phyloP scores from a whole-genome alignment of 108 stramenopile species.

The Mayamaea pseudoterrestris region DNA sequence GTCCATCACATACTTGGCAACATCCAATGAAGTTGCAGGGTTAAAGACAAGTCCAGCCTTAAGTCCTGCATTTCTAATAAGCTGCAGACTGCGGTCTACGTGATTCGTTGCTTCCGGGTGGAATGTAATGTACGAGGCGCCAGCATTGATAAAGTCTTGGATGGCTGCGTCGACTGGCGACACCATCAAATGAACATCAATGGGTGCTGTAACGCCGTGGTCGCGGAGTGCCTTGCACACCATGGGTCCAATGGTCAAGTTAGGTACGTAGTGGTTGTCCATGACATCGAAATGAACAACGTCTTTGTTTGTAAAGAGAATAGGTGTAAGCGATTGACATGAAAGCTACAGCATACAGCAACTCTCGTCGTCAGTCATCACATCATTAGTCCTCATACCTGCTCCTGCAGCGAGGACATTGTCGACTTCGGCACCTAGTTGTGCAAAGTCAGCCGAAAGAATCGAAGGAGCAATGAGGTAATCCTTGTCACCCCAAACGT shows the following conservation, averaged over 20 bases:
- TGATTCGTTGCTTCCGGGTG: conserved; percentile 96
- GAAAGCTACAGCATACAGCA: no score
- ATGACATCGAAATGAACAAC: conserved; percentile 99
- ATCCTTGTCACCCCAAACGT: conserved; percentile 88
- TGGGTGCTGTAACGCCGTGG: conserved; percentile 94
- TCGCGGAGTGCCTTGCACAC: conserved; percentile 97
- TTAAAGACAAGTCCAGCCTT: conserved; percentile 98
- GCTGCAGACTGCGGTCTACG: conserved; percentile 90
- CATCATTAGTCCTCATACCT: no score
- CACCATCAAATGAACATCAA: conserved; percentile 99
- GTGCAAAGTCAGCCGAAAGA: conserved; percentile 96
- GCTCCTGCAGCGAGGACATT: conserved; percentile 95
- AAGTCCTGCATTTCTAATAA: conserved; percentile 92
- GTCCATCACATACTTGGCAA: conserved; percentile 85
- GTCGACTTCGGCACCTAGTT: conserved; percentile 94
- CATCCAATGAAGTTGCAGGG: conserved; percentile 90
- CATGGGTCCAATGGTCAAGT: conserved; percentile 98
- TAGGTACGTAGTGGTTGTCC: conserved; percentile 99
- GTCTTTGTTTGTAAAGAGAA: no score
- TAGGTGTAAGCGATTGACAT: no score
- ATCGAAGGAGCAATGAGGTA: conserved; percentile 98
- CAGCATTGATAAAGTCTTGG: conserved; percentile 89
- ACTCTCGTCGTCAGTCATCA: no score
- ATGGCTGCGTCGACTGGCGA: conserved; percentile 91
- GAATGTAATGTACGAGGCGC: conserved; percentile 98